Percentiles rank a stretch among this genome's conserved stretches.
Evolutionary conservation across 2,329 filamentous ascomycete genomes (phyloP).

Genomic region (Xylaria multiplex): DNA sequence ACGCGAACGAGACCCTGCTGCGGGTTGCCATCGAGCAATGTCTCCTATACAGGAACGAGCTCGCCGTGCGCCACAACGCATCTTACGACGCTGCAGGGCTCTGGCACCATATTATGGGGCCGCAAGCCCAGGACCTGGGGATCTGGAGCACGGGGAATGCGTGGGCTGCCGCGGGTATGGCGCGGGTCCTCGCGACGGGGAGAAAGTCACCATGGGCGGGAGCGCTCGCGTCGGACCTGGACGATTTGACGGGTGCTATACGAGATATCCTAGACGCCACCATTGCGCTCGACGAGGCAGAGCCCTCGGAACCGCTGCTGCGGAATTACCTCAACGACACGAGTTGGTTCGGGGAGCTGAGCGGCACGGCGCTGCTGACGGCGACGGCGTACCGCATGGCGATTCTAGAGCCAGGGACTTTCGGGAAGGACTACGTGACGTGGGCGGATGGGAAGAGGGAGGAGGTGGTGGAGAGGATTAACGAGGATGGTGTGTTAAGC

Average conservation of each 20-base stretch:
- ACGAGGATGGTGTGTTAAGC: constrained; percentile 51
- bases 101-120: constrained; percentile 59
- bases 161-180: constrained; percentile 59
- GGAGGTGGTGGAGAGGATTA: constrained; percentile 50
- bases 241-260: constrained; percentile 50
- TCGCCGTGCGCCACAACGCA: constrained; percentile 48
- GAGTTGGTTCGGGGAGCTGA: constrained; percentile 58
- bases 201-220: constrained; percentile 46
- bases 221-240: constrained; percentile 49
- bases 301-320: constrained; percentile 50
- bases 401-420: constrained; percentile 52
- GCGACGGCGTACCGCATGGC: constrained; percentile 58
- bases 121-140: constrained; percentile 50
- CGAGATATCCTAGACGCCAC: constrained; percentile 46
- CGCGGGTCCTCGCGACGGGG: constrained; percentile 57
- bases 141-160: constrained; percentile 61
- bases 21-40: constrained; percentile 54
- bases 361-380: constrained; percentile 58
- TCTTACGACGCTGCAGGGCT: constrained; percentile 39
- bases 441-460: constrained; percentile 57
- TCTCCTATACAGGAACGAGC: constrained; percentile 53
- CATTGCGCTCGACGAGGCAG: constrained; percentile 45
- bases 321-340: constrained; percentile 59
- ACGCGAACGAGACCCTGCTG: constrained; percentile 49
- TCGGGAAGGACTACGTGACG: constrained; percentile 49